Evolutionary conservation across 2,329 filamentous ascomycete genomes (phyloP), one percentile per base, ranked within the genome.

Genomic region (Colletotrichum chrysophilum): DNA sequence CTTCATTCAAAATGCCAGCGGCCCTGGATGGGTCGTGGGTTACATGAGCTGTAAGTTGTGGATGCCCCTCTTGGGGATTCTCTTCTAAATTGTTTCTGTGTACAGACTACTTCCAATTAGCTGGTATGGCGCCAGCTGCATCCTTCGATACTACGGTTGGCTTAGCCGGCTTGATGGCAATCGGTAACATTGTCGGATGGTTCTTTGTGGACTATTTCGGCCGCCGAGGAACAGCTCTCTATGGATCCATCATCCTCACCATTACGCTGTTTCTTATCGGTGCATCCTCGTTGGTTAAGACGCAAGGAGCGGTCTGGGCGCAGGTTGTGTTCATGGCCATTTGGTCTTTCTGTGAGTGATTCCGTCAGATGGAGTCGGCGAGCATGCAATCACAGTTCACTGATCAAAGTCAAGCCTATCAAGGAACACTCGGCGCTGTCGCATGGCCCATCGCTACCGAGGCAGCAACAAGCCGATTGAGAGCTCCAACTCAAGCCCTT

Each of bases 401-500:
- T 58, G 14, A 58, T 24, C 55, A 58, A 26, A 16, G 0, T 10
- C 21, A 14, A 58, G 55, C 26, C 55, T 58, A 58, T 9, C 55
- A 58, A 28, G 55, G 21, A 8, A 58, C 55, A 14, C 55, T 58
- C 21, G 55, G 55, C 55, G 55, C 55, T 26, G 55, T 58, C 12
- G 55, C 21, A 26, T 58, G 55, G 55, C 55, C 55, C 16, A 58
- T 58, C 7, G 55, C 26, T 16, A 26, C 55, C 13, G 55, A 58
- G 26, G 55, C 55, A 26, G 55, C 55, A 24, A 58, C 55, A 0
- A 58, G 55, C 26, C 21, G 26, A 18, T 2, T 58, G 79, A 79
- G 55, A 80, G 79, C 10, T 82, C 83, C 55, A 77, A 82, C 55
- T 1, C 55, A 58, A 28, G 55, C 55, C 24, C 26, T 58, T 8